Conservation (phyloP, 352 stramenopile genomes). For the Nothophytophthora sp. region DNA sequence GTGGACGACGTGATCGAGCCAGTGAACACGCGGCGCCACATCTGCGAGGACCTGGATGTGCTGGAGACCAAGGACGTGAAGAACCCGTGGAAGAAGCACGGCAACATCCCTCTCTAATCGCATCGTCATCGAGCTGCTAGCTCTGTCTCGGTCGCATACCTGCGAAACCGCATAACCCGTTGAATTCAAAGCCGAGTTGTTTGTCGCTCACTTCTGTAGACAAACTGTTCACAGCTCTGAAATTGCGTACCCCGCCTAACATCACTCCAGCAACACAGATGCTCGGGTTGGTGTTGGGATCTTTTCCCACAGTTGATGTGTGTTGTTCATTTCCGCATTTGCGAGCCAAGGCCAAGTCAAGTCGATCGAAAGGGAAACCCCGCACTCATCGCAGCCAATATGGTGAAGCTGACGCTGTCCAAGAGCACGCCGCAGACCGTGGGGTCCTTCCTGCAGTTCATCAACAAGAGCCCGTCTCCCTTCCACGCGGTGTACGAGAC, state of each 20-base stretch:
- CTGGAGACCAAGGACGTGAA: slow-evolving; percentile 94
- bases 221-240: too few relatives aligned
- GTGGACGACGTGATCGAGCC: slow-evolving; percentile 99
- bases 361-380: too few relatives aligned
- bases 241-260: background rate
- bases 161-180: slow-evolving; percentile 2
- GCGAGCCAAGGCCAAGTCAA: too few relatives aligned
- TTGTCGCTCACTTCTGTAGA: too few relatives aligned
- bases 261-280: too few relatives aligned
- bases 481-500: slow-evolving; percentile 94
- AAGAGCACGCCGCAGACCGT: slow-evolving; percentile 64
- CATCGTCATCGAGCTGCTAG: too few relatives aligned
- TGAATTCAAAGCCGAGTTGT: background rate
- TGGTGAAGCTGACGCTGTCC: slow-evolving; percentile 53
- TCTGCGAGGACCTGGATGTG: slow-evolving; percentile 97
- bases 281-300: too few relatives aligned
- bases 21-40: slow-evolving; percentile 88
- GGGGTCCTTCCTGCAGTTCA: slow-evolving; percentile 89
- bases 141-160: background rate
- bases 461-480: slow-evolving; percentile 93
- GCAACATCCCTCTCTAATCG: slow-evolving; percentile 97
- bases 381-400: slow-evolving; percentile 8
- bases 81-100: slow-evolving; percentile 96
- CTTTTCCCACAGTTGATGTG: slow-evolving; percentile 9
- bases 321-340: slow-evolving; percentile 23